phyloP scores from a whole-genome alignment of 352 stramenopile species.

The Globisporangium megalacanthum region DNA sequence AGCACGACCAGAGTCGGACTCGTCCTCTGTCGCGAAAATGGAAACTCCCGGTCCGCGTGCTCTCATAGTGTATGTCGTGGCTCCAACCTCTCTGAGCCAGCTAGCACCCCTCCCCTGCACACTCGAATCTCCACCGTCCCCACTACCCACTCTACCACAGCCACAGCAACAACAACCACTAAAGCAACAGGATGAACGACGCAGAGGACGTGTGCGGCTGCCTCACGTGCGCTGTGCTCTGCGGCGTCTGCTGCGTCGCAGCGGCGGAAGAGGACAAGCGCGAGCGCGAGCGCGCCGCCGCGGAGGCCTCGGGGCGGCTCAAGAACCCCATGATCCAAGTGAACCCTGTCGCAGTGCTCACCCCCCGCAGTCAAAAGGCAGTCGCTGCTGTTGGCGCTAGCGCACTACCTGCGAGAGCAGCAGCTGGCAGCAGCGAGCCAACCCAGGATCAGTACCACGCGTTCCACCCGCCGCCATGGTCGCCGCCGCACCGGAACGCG shows the following conservation, averaged over 20 bases:
- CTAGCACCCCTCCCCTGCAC: background rate
- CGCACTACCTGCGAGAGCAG: conserved; percentile 4
- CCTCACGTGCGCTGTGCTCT: conserved; percentile 63
- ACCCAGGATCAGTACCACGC: conserved; percentile 5
- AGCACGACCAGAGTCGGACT: background rate
- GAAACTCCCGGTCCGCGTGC: background rate
- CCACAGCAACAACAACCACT: conserved; percentile 1
- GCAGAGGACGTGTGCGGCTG: conserved; percentile 73
- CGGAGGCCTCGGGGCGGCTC: conserved; percentile 23
- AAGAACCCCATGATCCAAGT: conserved; percentile 60
- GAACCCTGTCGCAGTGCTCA: conserved; percentile 58
- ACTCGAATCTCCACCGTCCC: background rate
- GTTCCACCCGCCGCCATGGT: conserved; percentile 13
- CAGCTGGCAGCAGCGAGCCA: conserved; percentile 1
- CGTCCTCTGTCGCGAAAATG: background rate
- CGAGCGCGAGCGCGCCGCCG: conserved; percentile 54
- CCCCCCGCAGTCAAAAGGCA: conserved; percentile 30
- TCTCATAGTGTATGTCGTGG: background rate
- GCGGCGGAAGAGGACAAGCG: conserved; percentile 78
- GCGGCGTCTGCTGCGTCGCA: conserved; percentile 68
- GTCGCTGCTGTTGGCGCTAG: background rate
- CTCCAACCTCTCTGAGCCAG: background rate
- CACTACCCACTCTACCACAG: background rate
- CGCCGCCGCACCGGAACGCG: conserved; percentile 21
- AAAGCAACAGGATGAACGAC: conserved; percentile 51